phyloP scores from a whole-genome alignment of 1,139 yeast species.

The Pichia sp. region DNA sequence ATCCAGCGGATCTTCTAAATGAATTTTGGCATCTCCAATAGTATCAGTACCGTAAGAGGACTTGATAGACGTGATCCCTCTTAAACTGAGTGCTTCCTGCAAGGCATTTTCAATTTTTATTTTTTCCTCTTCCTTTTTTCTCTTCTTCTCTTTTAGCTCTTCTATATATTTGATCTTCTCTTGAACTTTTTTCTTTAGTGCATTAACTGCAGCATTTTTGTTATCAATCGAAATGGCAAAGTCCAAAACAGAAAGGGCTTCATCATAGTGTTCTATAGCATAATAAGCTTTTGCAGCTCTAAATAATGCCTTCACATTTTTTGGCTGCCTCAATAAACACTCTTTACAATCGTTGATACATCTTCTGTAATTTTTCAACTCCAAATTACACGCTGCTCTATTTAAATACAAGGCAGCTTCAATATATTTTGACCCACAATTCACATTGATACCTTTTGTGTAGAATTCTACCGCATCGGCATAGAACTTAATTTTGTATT shows the following conservation, averaged over 20 bases:
- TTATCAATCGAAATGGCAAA: constrained; percentile 60
- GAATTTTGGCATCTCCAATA: constrained; percentile 40
- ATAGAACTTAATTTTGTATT: constrained; percentile 63
- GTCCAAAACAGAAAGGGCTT: constrained; percentile 57
- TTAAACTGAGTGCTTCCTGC: constrained; percentile 45
- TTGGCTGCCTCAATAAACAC: constrained; percentile 59
- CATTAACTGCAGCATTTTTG: constrained; percentile 46
- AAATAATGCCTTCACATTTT: constrained; percentile 74
- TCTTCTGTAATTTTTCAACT: constrained; percentile 71
- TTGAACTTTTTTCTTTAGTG: constrained; percentile 35
- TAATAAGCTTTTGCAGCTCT: constrained; percentile 80
- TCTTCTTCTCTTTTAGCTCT: constrained; percentile 22
- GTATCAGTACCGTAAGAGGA: constrained; percentile 46
- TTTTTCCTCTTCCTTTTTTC: constrained; percentile 25
- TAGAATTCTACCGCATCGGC: constrained; percentile 72
- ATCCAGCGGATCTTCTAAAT: constrained; percentile 64
- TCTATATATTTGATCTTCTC: constrained; percentile 30
- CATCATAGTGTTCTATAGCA: constrained; percentile 60
- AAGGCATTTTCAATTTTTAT: constrained; percentile 34
- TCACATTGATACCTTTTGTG: constrained; percentile 70
- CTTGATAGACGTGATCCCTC: constrained; percentile 45
- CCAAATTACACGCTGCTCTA: constrained; percentile 89
- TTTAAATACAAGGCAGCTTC: constrained; percentile 64
- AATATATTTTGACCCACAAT: constrained; percentile 47
- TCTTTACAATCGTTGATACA: constrained; percentile 82